phyloP scores from a whole-genome alignment of 2,329 filamentous ascomycete species.

The Colletotrichum musae region DNA sequence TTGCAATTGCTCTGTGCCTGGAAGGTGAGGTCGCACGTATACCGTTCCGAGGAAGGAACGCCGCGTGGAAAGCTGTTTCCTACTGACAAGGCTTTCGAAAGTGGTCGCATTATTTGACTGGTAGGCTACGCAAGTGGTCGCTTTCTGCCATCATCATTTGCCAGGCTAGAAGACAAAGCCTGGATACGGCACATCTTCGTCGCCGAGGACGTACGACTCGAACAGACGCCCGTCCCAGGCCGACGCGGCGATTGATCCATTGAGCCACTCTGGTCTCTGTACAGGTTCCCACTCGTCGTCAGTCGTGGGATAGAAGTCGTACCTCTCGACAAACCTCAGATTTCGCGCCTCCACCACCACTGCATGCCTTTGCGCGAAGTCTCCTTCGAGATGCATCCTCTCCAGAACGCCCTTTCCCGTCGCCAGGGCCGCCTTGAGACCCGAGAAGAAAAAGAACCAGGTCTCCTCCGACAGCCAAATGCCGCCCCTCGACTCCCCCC shows the following conservation, averaged over 20 bases:
- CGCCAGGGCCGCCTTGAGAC: background rate
- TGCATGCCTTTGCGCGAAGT: conserved; percentile 6
- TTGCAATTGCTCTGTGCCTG: too few relatives aligned
- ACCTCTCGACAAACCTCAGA: background rate
- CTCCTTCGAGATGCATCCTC: conserved; percentile 22
- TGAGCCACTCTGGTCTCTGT: conserved; percentile 7
- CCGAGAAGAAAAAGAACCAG: conserved; percentile 7
- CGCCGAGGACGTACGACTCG: background rate
- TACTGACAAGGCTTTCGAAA: too few relatives aligned
- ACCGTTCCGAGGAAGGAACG: too few relatives aligned
- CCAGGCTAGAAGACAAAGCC: background rate
- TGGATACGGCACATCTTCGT: background rate
- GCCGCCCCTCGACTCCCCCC: conserved; percentile 10
- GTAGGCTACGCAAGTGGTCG: too few relatives aligned
- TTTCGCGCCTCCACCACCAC: background rate
- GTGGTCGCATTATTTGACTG: too few relatives aligned
- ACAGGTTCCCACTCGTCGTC: conserved; percentile 5
- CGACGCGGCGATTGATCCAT: background rate
- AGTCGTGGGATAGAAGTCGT: conserved; percentile 10
- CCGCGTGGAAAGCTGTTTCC: too few relatives aligned
- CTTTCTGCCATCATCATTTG: too few relatives aligned
- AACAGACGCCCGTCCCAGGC: background rate
- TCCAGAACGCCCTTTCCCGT: background rate
- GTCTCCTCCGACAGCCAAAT: conserved; percentile 6
- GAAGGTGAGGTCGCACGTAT: too few relatives aligned